These are phyloP conservation scores for Passiflora organensis DNA, from an alignment of 345 rosid genomes.

Conservation along the genomic window DNA sequence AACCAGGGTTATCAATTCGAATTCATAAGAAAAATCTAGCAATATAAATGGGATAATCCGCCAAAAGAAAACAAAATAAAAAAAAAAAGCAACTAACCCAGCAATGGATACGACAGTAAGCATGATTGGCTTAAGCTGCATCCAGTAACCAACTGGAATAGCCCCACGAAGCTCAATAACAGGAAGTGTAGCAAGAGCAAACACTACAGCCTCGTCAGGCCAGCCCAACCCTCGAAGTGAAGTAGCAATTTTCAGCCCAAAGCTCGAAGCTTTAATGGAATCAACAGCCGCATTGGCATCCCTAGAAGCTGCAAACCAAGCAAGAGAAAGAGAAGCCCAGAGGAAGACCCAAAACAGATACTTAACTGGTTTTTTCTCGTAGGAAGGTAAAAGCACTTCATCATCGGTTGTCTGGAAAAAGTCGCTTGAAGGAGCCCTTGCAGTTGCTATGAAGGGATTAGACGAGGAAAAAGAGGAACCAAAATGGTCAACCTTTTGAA, in stretches of 20 bases:
- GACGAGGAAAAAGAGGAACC: slow-evolving; percentile 11
- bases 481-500: slow-evolving; percentile 10
- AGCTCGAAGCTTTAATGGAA: slow-evolving; percentile 69
- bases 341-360: slow-evolving; percentile 52
- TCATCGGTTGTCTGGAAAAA: slow-evolving; percentile 25
- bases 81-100: slow-evolving; percentile 60
- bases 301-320: slow-evolving; percentile 70
- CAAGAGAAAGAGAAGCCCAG: slow-evolving; percentile 71
- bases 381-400: slow-evolving; percentile 27
- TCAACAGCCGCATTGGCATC: slow-evolving; percentile 83
- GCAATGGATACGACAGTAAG: slow-evolving; percentile 56
- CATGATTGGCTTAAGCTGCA: slow-evolving; percentile 63
- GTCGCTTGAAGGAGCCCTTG: slow-evolving; percentile 28
- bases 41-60: too few relatives aligned
- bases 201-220: slow-evolving; percentile 82
- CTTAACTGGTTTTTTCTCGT: slow-evolving; percentile 42
- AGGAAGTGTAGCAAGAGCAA: slow-evolving; percentile 87
- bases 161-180: slow-evolving; percentile 94
- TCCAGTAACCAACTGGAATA: slow-evolving; percentile 95
- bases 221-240: slow-evolving; percentile 67
- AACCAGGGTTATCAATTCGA: too few relatives aligned
- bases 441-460: slow-evolving; percentile 6
- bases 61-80: not conserved
- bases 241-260: slow-evolving; percentile 64
- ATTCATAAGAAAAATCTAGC: too few relatives aligned